Conservation (phyloP, 768 basidiomycete species). For the Plicaturopsis crispa region DNA sequence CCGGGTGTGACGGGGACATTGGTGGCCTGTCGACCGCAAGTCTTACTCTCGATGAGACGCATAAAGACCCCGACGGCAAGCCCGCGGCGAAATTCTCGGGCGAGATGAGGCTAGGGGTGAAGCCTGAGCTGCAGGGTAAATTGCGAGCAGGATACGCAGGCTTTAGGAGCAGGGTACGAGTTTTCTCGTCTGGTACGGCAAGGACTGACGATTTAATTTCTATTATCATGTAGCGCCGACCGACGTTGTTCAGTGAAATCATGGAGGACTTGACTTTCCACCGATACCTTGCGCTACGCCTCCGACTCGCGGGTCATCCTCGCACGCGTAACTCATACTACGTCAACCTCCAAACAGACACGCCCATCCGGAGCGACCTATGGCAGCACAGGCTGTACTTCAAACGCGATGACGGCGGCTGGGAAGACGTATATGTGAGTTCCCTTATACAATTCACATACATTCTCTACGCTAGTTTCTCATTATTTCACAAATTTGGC, state of each 20-base stretch:
- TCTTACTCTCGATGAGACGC: conserved; percentile 58
- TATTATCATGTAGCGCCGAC: conserved; percentile 43
- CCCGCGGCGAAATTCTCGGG: conserved; percentile 71
- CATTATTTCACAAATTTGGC: no score
- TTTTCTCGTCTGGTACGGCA: neutral
- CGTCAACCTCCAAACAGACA: conserved; percentile 89
- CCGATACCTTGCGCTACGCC: conserved; percentile 70
- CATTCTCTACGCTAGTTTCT: no score
- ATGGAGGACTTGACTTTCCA: conserved; percentile 81
- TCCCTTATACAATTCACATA: conserved; percentile 3
- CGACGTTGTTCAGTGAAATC: conserved; percentile 83
- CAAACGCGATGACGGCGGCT: conserved; percentile 50
- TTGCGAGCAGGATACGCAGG: conserved; percentile 87
- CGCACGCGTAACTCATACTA: conserved; percentile 81
- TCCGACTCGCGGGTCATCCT: conserved; percentile 72
- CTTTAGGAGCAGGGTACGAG: conserved; percentile 71
- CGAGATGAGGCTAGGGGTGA: conserved; percentile 64
- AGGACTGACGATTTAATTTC: neutral
- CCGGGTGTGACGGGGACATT: conserved; percentile 84
- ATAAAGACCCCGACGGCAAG: conserved; percentile 34
- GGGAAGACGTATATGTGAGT: conserved; percentile 80
- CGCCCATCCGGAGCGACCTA: conserved; percentile 72
- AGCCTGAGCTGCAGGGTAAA: conserved; percentile 55
- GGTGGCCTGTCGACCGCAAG: conserved; percentile 78
- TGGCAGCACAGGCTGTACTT: conserved; percentile 94